Base-by-base conservation (phyloP, 2,329 filamentous ascomycete genomes). In the Fusarium euwallaceae region DNA sequence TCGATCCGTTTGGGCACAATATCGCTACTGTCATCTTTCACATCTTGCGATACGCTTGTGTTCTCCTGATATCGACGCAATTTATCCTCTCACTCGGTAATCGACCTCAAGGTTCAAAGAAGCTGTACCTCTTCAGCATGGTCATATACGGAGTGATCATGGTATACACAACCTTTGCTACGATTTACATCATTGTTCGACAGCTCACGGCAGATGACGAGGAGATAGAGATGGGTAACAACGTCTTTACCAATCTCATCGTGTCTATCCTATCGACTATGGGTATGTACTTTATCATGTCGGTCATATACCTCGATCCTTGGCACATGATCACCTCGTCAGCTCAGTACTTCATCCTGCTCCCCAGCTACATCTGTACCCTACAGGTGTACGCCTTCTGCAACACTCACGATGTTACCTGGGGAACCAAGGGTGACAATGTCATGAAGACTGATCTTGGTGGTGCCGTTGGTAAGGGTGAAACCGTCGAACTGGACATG, bases 291-390 rank as follows among this genome's bases (percentile, higher is more conserved):
- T 97, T 99, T 86, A 83, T 98, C 84, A 98, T 97, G 92, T 97
- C 93, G 27, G 95, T 99, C 85, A 85, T 99, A 70, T 99, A 99
- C 84, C 90, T 99, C 56, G 97, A 99, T 78, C 97, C 97, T 0
- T 99, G 97, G 97, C 97, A 99, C 87, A 97, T 99, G 94, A 93
- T 99, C 85, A 99, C 97, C 14, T 96, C 93, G 0, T 92, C 94
- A 0, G 90, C 88, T 1, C 95, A 98, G 82, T 99, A 99, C 87
- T 98, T 99, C 82, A 89, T 95, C 56, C 91, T 99, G 29, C 88
- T 99, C 39, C 97, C 97, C 0, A 92, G 89, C 43, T 99, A 98
- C 86, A 97, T 99, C 84, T 98, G 97, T 86, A 98, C 95, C 0
- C 89, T 99, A 3, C 97, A 99, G 83, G 95, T 98, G 22, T 99